phyloP scores from a whole-genome alignment of 192 early-diverging fungal genomes.

The Ramicandelaber brevisporus region DNA sequence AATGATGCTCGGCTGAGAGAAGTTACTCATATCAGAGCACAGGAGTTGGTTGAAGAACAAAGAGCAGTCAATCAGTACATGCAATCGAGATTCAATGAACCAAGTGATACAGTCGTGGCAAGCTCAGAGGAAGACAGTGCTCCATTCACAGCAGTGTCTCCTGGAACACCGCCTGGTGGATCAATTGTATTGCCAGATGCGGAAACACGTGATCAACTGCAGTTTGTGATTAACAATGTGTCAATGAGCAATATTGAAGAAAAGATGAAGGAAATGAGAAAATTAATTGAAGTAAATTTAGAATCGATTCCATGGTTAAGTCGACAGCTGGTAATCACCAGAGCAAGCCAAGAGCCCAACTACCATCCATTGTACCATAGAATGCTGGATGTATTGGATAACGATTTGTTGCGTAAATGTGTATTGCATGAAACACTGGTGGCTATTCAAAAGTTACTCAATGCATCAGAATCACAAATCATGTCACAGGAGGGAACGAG shows the following conservation, averaged over 20 bases:
- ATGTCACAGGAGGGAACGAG: conserved; percentile 65
- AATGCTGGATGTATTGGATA: conserved; percentile 51
- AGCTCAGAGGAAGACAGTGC: too few species aligned
- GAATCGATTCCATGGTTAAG: conserved; percentile 82
- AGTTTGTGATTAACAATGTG: conserved; percentile 94
- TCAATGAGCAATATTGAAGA: conserved; percentile 55
- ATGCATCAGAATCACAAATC: conserved; percentile 81
- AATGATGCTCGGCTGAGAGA: too few species aligned
- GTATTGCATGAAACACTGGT: conserved; percentile 74
- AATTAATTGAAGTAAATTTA: conserved; percentile 34
- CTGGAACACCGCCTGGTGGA: conserved; percentile 2
- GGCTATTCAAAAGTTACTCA: conserved; percentile 70
- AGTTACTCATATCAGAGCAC: too few species aligned
- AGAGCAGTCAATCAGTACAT: too few species aligned
- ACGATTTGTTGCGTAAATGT: conserved; percentile 33
- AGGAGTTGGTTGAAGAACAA: too few species aligned
- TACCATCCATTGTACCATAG: conserved; percentile 77
- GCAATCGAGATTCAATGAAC: too few species aligned
- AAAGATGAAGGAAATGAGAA: conserved; percentile 48
- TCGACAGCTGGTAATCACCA: conserved; percentile 80
- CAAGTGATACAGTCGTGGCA: too few species aligned
- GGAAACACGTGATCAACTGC: conserved; percentile 65
- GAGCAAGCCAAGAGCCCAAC: conserved; percentile 91
- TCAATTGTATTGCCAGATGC: conserved; percentile 22
- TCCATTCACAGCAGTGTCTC: conserved; percentile 5